A percentile compares a stretch with the other conserved stretches of the same genome.
These are phyloP conservation scores for Citeromyces nyonsensis DNA, from an alignment of 805 yeast species.

Conservation along the genomic window DNA sequence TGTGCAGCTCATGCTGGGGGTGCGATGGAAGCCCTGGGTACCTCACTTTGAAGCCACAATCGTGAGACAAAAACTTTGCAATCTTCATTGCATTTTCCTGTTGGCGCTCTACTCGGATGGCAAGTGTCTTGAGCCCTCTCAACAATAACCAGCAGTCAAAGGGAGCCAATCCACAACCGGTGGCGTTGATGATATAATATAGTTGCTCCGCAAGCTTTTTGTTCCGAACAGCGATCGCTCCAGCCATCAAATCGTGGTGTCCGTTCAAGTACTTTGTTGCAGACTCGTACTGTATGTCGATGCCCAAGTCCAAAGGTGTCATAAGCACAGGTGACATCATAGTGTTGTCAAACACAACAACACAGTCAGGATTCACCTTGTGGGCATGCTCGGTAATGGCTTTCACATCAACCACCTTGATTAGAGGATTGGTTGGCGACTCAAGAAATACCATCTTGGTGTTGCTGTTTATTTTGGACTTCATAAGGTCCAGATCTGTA, in stretches of 20 bases:
- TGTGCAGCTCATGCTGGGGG: constrained; percentile 71
- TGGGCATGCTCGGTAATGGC: constrained; percentile 56
- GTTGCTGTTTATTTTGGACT: constrained; percentile 31
- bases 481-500: constrained; percentile 48
- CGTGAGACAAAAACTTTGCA: constrained; percentile 54
- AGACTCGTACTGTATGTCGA: constrained; percentile 84
- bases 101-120: constrained; percentile 77
- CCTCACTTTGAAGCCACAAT: constrained; percentile 60
- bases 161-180: constrained; percentile 86
- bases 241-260: constrained; percentile 96
- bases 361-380: constrained; percentile 43
- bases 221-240: constrained; percentile 62
- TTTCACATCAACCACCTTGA: constrained; percentile 72
- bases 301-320: constrained; percentile 77
- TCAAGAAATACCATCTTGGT: constrained; percentile 79
- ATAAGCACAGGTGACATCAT: constrained; percentile 89
- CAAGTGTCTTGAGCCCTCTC: constrained; percentile 80
- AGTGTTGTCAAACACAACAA: constrained; percentile 85
- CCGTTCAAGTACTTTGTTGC: constrained; percentile 90
- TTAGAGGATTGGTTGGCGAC: constrained; percentile 87
- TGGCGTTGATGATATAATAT: constrained; percentile 70
- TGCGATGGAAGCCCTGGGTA: constrained; percentile 76
- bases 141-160: constrained; percentile 84
- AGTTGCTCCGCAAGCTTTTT: constrained; percentile 51
- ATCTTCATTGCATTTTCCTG: constrained; percentile 65